Conservation (phyloP, 805 yeast species). For the Yamadazyma tumulicola region DNA sequence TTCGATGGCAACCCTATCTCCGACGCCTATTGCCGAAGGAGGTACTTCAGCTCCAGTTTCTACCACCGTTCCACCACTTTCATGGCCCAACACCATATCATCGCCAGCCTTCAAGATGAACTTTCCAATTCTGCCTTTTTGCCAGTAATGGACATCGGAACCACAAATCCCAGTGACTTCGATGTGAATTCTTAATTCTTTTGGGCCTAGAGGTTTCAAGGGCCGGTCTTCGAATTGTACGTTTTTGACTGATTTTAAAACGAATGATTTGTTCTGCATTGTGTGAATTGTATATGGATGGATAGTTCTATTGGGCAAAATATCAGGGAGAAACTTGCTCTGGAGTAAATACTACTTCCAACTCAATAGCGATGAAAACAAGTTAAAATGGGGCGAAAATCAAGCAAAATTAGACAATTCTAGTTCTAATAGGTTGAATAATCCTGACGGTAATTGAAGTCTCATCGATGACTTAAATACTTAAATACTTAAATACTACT, state of each 20-base stretch:
- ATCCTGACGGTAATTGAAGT: no score
- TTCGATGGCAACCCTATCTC: slow-evolving; percentile 49
- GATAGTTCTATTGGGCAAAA: no score
- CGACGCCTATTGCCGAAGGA: slow-evolving; percentile 30
- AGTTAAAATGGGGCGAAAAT: no score
- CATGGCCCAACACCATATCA: slow-evolving; percentile 43
- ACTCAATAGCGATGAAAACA: no score
- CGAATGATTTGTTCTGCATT: slow-evolving; percentile 15
- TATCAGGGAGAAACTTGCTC: no score
- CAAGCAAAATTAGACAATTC: no score
- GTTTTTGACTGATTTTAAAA: slow-evolving; percentile 14
- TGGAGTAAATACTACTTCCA: no score
- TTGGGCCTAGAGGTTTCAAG: slow-evolving; percentile 14
- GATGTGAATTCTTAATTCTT: slow-evolving; percentile 19
- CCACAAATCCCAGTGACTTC: slow-evolving; percentile 22
- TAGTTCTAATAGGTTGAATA: no score
- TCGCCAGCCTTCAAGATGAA: slow-evolving; percentile 25
- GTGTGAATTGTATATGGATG: no score
- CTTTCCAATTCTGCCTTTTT: slow-evolving; percentile 23
- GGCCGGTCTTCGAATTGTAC: slow-evolving; percentile 14
- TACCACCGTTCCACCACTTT: slow-evolving; percentile 43
- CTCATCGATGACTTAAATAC: no score
- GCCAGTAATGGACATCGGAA: slow-evolving; percentile 20
- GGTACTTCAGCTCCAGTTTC: slow-evolving; percentile 49
- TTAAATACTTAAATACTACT: no score